Evolutionary conservation across 2,329 filamentous ascomycete genomes (phyloP).

Genomic region (Coniochaeta sp.): DNA sequence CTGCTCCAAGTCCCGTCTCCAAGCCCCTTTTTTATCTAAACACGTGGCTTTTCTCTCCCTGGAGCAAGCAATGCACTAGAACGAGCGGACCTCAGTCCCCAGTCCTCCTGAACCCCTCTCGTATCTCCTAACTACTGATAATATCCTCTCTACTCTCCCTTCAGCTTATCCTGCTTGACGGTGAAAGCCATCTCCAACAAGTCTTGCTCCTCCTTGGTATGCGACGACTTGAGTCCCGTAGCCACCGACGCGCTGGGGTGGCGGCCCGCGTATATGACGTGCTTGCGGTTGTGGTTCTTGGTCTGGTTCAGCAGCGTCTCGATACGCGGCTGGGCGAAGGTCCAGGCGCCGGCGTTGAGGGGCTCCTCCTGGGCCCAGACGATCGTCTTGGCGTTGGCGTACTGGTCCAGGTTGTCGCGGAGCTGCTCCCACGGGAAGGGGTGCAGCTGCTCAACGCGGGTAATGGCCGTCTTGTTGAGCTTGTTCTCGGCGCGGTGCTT

Average conservation of each 20-base stretch:
- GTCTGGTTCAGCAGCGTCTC: conserved; percentile 95
- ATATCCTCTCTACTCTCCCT: conserved; percentile 46
- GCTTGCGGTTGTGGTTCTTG: conserved; percentile 84
- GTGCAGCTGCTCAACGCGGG: conserved; percentile 93
- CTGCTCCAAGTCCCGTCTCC: background rate
- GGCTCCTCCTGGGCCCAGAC: conserved; percentile 98
- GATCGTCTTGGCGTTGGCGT: conserved; percentile 95
- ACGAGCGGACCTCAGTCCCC: too few relatives aligned
- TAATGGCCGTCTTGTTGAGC: conserved; percentile 87
- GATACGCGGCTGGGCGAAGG: conserved; percentile 92
- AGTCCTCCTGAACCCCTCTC: too few relatives aligned
- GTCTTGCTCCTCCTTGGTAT: conserved; percentile 89
- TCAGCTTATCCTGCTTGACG: conserved; percentile 62
- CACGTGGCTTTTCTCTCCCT: background rate
- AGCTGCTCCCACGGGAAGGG: conserved; percentile 98
- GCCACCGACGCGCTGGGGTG: conserved; percentile 91
- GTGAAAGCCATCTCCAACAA: conserved; percentile 61
- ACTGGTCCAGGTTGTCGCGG: conserved; percentile 91
- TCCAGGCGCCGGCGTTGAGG: conserved; percentile 94
- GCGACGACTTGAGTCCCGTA: conserved; percentile 80
- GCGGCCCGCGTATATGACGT: conserved; percentile 95
- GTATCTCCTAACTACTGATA: background rate
- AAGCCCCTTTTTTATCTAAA: background rate
- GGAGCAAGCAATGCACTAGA: background rate
- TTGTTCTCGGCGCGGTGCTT: conserved; percentile 86